Evolutionary conservation across 345 rosid species (phyloP), one percentile per base, ranked within the genome.

Genomic region (Eucalyptus victrix): DNA sequence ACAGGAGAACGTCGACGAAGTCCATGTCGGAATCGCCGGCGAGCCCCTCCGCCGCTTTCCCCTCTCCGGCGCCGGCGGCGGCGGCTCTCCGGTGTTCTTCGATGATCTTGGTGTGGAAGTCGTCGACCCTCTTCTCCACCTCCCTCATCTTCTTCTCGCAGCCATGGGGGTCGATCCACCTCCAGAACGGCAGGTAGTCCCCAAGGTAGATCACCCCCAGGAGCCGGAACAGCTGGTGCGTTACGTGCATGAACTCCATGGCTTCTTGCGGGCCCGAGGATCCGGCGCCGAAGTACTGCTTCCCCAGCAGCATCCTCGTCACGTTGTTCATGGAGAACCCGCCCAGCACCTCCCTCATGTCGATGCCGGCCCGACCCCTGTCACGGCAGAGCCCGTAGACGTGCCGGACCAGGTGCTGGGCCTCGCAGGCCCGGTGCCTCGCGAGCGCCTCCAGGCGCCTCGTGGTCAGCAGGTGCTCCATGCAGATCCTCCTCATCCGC

Each of bases 311-410:
- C 99, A 97, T 97, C 60, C 98, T 89, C 1, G 99, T 96, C 92
- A 97, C 99, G 40, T 97, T 96, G 93, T 97, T 97, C 99, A 97
- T 97, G 3, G 99, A 97, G 90, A 97, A 96, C 13, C 93, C 98
- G 51, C 98, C 98, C 92, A 97, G 90, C 19, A 95, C 96, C 86
- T 96, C 96, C 88, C 96, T 94, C 90, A 97, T 91, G 89, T 95
- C 95, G 45, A 96, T 94, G 44, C 42, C 60, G 2, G 94, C 91
- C 89, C 91, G 93, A 15, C 18, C 51, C 1, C 42, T 58, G 11
- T 58, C 86, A 83, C 90, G 45, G 47, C 95, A 89, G 40, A 21
- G 83, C 65, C 83, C 86, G 87, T 90, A 90, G 4, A 97, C 95
- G 88, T 92, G 94, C 8, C 30, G 90, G 12, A 95, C 92, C 1